phyloP scores from a whole-genome alignment of 2,329 filamentous ascomycete genomes.

The Colletotrichum sp. region DNA sequence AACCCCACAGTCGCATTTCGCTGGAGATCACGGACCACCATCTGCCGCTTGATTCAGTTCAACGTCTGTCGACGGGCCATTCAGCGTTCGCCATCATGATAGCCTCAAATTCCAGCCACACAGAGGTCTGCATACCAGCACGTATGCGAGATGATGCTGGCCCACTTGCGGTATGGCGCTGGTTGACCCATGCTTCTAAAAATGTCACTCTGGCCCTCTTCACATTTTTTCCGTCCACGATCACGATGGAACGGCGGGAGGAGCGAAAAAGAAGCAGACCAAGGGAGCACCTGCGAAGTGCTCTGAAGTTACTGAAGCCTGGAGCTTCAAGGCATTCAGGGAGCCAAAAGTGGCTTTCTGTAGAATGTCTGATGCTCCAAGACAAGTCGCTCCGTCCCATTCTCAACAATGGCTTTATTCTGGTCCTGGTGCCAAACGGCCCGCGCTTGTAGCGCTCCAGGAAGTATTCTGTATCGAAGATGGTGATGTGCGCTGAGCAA shows the following conservation, averaged over 20 bases:
- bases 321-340: background rate
- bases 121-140: background rate
- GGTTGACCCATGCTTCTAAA: background rate
- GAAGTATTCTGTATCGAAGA: background rate
- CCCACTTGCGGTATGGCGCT: conserved; percentile 5
- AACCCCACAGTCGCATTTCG: conserved; percentile 8
- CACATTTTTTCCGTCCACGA: background rate
- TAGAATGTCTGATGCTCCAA: background rate
- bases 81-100: background rate
- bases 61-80: conserved; percentile 5
- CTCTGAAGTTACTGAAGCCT: background rate
- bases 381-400: background rate
- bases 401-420: conserved; percentile 7
- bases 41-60: background rate
- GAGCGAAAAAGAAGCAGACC: background rate
- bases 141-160: background rate
- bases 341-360: background rate
- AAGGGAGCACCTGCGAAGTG: background rate
- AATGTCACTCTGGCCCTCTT: conserved; percentile 1
- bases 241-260: conserved; percentile 1
- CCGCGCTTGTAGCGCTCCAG: background rate
- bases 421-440: background rate
- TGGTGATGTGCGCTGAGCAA: background rate
- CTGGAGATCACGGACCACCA: conserved; percentile 13
- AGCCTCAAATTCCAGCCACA: conserved; percentile 17